These are phyloP conservation scores for Hypoxylon sp. DNA, from an alignment of 2,329 filamentous ascomycete species.

Conservation along the genomic window DNA sequence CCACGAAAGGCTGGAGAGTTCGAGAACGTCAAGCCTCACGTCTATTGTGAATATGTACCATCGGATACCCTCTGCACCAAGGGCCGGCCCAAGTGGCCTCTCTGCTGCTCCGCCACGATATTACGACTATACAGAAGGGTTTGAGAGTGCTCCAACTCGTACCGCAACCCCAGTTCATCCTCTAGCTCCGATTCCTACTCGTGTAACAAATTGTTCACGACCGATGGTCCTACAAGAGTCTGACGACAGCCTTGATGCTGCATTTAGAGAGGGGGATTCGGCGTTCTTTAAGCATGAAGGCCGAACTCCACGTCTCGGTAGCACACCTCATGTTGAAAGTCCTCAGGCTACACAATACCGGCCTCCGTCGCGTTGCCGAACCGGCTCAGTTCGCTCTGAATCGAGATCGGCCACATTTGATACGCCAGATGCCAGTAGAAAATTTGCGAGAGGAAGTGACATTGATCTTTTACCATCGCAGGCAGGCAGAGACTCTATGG, in stretches of 20 bases:
- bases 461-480: conserved; percentile 52
- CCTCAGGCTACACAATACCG: conserved; percentile 16
- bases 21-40: conserved; percentile 61
- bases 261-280: conserved; percentile 44
- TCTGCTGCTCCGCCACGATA: conserved; percentile 54
- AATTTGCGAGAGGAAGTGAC: conserved; percentile 43
- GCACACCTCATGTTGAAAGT: conserved; percentile 20
- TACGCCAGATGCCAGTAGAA: conserved; percentile 21
- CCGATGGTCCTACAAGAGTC: conserved; percentile 43
- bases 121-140: conserved; percentile 66
- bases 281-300: conserved; percentile 44
- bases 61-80: conserved; percentile 47
- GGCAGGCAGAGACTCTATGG: conserved; percentile 47
- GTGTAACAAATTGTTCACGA: conserved; percentile 35
- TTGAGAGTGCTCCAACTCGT: conserved; percentile 53
- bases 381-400: conserved; percentile 36
- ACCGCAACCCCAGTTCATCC: conserved; percentile 36
- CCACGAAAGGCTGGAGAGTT: conserved; percentile 51
- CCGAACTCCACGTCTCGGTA: conserved; percentile 15
- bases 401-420: conserved; percentile 32
- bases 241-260: conserved; percentile 42
- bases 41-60: conserved; percentile 64
- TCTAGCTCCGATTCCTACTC: conserved; percentile 41
- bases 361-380: conserved; percentile 21
- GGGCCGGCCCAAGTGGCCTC: conserved; percentile 34